These are phyloP conservation scores for Umbellularia californica DNA, from an alignment of 164 flowering plant genomes.

Conservation along the genomic window DNA sequence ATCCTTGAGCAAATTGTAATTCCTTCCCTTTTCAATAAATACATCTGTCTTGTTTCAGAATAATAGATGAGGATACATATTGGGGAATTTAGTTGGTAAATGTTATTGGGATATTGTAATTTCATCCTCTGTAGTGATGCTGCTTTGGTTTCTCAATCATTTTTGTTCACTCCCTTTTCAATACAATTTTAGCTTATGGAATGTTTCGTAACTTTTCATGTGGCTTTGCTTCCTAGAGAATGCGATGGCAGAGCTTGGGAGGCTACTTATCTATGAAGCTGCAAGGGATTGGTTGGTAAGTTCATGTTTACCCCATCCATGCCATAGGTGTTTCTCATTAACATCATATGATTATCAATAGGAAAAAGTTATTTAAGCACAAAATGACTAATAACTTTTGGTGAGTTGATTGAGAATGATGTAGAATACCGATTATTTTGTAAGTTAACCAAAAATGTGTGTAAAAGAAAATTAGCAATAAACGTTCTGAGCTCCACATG, in stretches of 20 bases:
- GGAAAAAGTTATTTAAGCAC: neutral
- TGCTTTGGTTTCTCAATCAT: neutral
- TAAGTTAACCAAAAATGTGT: neutral
- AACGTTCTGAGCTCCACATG: neutral
- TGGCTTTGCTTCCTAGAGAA: slow-evolving; percentile 39
- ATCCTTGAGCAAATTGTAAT: too few species aligned
- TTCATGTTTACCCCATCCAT: neutral
- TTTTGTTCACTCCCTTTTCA: neutral
- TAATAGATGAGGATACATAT: too few species aligned
- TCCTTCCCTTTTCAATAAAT: too few species aligned
- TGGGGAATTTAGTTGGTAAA: too few species aligned
- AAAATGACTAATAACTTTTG: too few species aligned
- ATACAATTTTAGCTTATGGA: neutral
- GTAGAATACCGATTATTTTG: neutral
- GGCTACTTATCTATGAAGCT: slow-evolving; percentile 93
- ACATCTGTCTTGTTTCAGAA: too few species aligned
- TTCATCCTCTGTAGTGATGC: too few species aligned
- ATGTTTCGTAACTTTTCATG: neutral
- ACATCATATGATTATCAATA: neutral
- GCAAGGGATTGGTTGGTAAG: slow-evolving; percentile 96
- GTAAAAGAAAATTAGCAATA: too few species aligned
- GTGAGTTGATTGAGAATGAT: neutral
- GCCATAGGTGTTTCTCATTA: neutral
- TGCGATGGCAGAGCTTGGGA: slow-evolving; percentile 97
- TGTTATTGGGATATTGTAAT: too few species aligned